Evolutionary conservation across 371 early-diverging fungal species (phyloP).

Genomic region (Umbelopsis sp.): DNA sequence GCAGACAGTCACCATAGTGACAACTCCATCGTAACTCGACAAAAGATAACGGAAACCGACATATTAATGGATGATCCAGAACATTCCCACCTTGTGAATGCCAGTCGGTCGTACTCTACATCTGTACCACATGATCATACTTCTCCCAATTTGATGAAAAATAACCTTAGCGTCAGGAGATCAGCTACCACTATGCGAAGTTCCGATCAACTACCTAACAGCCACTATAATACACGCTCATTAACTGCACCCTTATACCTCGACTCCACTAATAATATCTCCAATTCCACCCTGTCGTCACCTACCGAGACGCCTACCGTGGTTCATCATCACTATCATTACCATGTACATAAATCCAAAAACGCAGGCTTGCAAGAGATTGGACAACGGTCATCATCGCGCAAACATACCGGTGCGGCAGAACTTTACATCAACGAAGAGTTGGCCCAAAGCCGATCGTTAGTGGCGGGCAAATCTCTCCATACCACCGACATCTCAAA

Average conservation of each 20-base stretch:
- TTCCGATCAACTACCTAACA: not conserved
- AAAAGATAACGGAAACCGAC: not conserved
- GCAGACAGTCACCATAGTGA: not conserved
- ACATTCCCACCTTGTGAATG: too few species aligned
- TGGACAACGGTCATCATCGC: not conserved
- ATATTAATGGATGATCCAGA: too few species aligned
- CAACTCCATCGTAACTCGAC: not conserved
- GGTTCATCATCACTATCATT: slow-evolving; percentile 51
- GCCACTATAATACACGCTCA: not conserved
- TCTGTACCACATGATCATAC: not conserved
- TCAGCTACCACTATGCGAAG: slow-evolving; percentile 1
- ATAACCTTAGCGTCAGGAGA: not conserved
- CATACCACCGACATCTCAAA: slow-evolving; percentile 11
- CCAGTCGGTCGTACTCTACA: not conserved
- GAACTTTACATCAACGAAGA: not conserved
- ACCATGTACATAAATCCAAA: slow-evolving; percentile 28
- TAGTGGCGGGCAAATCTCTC: not conserved
- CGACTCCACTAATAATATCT: not conserved
- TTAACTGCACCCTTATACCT: slow-evolving; percentile 4
- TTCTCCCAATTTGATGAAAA: not conserved
- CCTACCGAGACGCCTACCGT: slow-evolving; percentile 25
- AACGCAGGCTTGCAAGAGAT: not conserved
- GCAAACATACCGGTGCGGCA: not conserved
- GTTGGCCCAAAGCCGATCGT: not conserved
- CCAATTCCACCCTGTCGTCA: not conserved